Base-by-base conservation (phyloP, 1,139 yeast genomes). In the Saccharomyces pastorianus region DNA sequence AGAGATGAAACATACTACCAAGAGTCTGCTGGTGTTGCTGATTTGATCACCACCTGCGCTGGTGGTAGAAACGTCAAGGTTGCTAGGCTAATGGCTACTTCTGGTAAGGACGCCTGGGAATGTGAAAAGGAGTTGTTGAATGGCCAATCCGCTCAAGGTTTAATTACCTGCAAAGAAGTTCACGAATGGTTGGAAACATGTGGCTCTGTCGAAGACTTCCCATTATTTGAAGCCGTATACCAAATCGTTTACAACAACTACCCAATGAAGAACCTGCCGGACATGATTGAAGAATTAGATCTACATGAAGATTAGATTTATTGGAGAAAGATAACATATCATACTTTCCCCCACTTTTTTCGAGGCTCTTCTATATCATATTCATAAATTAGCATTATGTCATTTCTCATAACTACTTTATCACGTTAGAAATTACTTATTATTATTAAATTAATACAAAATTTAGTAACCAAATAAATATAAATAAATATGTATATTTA, bases 11-110 rank as follows among this genome's bases (percentile, higher is more conserved):
- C 98, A 44, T 89, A 89, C 73, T 87, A 95, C 58, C 88, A 84
- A 70, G 97, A 91, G 74, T 80, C 88, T 61, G 96, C 96, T 25
- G 98, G 98, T 74, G 96, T 91, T 47, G 98, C 98, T 42, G 98
- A 91, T 73, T 80, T 91, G 68, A 90, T 91, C 73, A 91, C 98
- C 55, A 89, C 98, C 32, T 91, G 98, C 74, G 83, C 95, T 20
- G 96, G 96, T 64, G 98, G 98, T 66, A 82, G 98, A 76, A 91
- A 91, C 74, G 95, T 87, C 66, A 83, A 85, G 71, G 95, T 91
- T 59, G 98, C 95, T 56, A 82, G 79, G 64, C 84, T 77, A 68
- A 86, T 83, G 88, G 84, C 88, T 56, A 79, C 81, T 70, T 75
- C 87, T 59, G 82, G 83, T 54, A 85, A 82, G 62, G 74, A 79